Conservation (phyloP, 768 basidiomycete genomes). For the Rubroboletus pulcherrimus region DNA sequence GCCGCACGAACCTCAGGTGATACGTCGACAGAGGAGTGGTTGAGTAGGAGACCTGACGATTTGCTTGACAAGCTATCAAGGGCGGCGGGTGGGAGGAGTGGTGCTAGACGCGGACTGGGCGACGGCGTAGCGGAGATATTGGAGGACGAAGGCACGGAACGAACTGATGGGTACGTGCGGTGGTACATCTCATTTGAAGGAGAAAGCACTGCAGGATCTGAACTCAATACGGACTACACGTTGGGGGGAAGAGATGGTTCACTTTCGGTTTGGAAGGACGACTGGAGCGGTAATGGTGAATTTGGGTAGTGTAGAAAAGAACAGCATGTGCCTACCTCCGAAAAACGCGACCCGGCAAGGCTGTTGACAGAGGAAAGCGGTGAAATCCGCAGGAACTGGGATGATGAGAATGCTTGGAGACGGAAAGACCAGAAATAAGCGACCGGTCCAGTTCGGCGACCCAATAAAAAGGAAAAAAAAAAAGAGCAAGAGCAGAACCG, state of each 20-base stretch:
- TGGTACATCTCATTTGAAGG: constrained; percentile 57
- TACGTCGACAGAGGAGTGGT: constrained; percentile 33
- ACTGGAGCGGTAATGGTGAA: neutral
- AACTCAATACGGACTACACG: constrained; percentile 14
- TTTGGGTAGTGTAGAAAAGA: neutral
- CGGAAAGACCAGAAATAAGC: neutral
- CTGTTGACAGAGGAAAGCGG: constrained; percentile 1
- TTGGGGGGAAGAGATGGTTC: constrained; percentile 5
- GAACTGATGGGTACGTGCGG: constrained; percentile 52
- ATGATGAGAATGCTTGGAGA: constrained; percentile 3
- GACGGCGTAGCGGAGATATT: constrained; percentile 17
- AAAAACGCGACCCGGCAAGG: constrained; percentile 10
- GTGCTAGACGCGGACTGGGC: constrained; percentile 43
- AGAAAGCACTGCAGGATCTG: constrained; percentile 26
- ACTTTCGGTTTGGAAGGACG: constrained; percentile 16
- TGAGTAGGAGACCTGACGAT: constrained; percentile 33
- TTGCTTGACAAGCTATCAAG: constrained; percentile 42
- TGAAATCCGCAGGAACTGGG: neutral
- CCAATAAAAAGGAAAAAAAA: constrained; percentile 4
- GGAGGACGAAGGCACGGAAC: constrained; percentile 48
- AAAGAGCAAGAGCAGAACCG: neutral
- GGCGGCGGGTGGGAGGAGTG: constrained; percentile 48
- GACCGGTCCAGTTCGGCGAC: neutral
- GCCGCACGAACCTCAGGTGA: constrained; percentile 25
- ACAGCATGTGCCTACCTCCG: neutral